A percentile compares a stretch with the other conserved stretches of the same genome.
Conservation (phyloP, 306 rosid genomes). For the Fragaria iinumae region DNA sequence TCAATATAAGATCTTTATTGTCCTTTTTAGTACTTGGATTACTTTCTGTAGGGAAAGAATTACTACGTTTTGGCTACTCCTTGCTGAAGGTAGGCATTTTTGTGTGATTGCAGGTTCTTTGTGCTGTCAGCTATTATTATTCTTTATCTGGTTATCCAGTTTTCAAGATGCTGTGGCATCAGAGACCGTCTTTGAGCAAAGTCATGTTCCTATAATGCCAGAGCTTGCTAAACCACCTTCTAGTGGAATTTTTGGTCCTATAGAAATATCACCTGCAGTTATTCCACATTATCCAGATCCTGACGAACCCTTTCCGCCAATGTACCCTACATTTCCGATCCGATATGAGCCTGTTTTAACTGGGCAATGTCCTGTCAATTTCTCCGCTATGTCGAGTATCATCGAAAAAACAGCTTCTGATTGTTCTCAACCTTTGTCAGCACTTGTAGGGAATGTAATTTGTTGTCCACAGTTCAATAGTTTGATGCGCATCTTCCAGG, state of each 20-base stretch:
- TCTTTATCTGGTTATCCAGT: constrained; percentile 62
- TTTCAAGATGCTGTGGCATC: constrained; percentile 60
- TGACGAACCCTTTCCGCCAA: constrained; percentile 63
- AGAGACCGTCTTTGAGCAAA: constrained; percentile 36
- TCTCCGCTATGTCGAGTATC: constrained; percentile 61
- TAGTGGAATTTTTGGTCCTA: constrained; percentile 75
- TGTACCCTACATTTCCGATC: constrained; percentile 84
- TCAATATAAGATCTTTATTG: background rate
- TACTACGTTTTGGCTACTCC: background rate
- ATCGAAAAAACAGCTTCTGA: constrained; percentile 85
- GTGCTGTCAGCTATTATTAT: constrained; percentile 55
- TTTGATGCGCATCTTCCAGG: constrained; percentile 87
- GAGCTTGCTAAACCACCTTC: constrained; percentile 69
- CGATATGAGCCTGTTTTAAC: constrained; percentile 81
- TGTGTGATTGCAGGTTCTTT: constrained; percentile 65
- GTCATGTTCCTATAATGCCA: constrained; percentile 35
- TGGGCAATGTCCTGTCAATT: constrained; percentile 89
- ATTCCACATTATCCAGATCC: constrained; percentile 76
- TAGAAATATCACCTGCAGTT: constrained; percentile 91
- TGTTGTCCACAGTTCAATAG: constrained; percentile 95
- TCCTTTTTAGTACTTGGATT: background rate
- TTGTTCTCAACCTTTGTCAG: constrained; percentile 86
- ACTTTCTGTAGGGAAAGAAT: background rate
- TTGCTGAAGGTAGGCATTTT: constrained; percentile 25
- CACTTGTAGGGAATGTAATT: constrained; percentile 75